Evolutionary conservation across 371 early-diverging fungal genomes (phyloP), one percentile per base, ranked within the genome.

Genomic region (Lichtheimia corymbifera): DNA sequence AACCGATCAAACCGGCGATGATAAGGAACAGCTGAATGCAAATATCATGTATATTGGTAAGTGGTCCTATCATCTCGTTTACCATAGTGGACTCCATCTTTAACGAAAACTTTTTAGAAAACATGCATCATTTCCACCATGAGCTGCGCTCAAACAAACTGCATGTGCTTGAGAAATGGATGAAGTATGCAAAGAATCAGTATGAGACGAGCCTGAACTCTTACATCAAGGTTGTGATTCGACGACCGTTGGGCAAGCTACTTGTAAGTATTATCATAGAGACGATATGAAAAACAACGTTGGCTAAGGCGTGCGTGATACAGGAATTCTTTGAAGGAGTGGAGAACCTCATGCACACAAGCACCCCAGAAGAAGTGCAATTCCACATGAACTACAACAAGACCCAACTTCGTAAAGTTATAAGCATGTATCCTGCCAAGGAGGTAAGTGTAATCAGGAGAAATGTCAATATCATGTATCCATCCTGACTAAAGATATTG

Each of bases 301-400:
- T 7, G 24, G 24, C 53, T 55, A 5, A 55, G 20, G 9, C 42
- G 17, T 4, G 50, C 5, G 55, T 12, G 4, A 2, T 55, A 1
- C 61, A 90, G 90, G 97, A 94, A 74, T 98, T 98, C 72, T 98
- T 97, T 71, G 96, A 96, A 61, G 96, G 95, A 9, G 91, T 98
- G 7, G 93, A 96, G 47, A 83, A 78, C 15, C 67, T 93, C 61
- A 77, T 92, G 51, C 91, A 88, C 65, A 89, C 89, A 14, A 83
- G 82, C 27, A 85, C 91, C 5, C 81, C 88, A 2, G 95, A 97
- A 58, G 96, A 95, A 74, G 90, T 95, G 12, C 83, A 87, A 14
- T 94, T 88, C 72, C 91, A 92, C 60, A 70, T 93, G 70, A 87
- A 90, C 45, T 93, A 91, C 71, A 93, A 89, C 83, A 95, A 94